Evolutionary conservation across 106 monocot genomes (phyloP), one percentile per base, ranked within the genome.

Genomic region (Dendrobium nobile): DNA sequence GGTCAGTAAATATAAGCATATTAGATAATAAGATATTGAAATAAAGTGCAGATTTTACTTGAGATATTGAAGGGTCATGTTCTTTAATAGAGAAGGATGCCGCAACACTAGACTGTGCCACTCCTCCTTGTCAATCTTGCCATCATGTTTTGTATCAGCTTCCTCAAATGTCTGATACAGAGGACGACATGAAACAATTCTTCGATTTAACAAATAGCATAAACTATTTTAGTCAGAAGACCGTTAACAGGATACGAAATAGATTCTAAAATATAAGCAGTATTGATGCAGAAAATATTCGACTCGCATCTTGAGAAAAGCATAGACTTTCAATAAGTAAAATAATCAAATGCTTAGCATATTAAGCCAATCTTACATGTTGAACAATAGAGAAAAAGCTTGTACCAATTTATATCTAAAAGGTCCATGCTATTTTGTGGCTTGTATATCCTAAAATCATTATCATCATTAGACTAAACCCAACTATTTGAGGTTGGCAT

Each of bases 91-190:
- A 83, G 96, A 96, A 68, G 96, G 96, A 82, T 96, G 96, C 28
- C 90, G 84, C 78, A 91, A 83, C n/a, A 96, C 96, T 73, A 96
- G 91, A 90, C 78, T 93, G 41, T 93, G 89, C 96, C 96, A 96
- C 84, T 96, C 96, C 82, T 96, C 96, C 82, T 93, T 96, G 59
- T 96, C 96, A 77, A 96, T 96, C 79, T 88, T 93, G 48, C 96
- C 96, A 80, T 96, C 96, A 92, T 96, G 96, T 78, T 96, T 96
- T 78, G 93, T 96, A 82, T 96, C 96, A 40, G 96, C 96, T 85
- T 96, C 96, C 75, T 96, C 93, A 86, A 96, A 96, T 72, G 96
- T 96, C 96, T 96, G 75, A 22, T 27, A 28, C 8, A 7, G n/a
- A 7, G n/a, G 61, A 44, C 0, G 19, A 74, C 2, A 74, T 42